A percentile compares a stretch with the other conserved stretches of the same genome.
Conservation (phyloP, 106 monocot species). For the Dioscorea alata region DNA sequence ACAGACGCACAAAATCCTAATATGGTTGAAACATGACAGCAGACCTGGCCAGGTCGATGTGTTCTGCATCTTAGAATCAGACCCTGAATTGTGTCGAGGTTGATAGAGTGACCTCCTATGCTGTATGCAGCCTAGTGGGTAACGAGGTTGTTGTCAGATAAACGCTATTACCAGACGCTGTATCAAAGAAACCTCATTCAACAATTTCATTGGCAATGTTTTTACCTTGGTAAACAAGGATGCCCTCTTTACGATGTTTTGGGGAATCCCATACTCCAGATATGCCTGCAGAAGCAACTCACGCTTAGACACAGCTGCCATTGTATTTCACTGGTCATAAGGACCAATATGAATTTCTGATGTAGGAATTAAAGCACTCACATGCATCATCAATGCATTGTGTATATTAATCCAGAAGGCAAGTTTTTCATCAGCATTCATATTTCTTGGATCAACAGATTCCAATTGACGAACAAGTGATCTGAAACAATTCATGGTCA, state of each 20-base stretch:
- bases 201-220: too few relatives aligned
- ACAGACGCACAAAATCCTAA: too few relatives aligned
- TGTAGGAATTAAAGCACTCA: slow-evolving; percentile 10
- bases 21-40: too few relatives aligned
- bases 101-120: slow-evolving; percentile 35
- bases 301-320: too few relatives aligned
- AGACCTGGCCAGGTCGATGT: slow-evolving; percentile 47
- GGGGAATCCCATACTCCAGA: slow-evolving; percentile 42
- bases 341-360: background rate
- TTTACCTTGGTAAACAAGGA: slow-evolving; percentile 36
- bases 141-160: background rate
- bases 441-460: slow-evolving; percentile 31
- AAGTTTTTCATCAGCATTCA: slow-evolving; percentile 61
- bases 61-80: slow-evolving; percentile 40
- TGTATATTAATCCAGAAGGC: slow-evolving; percentile 83
- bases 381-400: slow-evolving; percentile 77
- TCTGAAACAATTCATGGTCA: slow-evolving; percentile 16
- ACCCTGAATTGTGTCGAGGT: slow-evolving; percentile 36
- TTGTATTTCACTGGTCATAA: too few relatives aligned
- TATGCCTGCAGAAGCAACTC: slow-evolving; percentile 36
- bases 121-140: slow-evolving; percentile 22
- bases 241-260: slow-evolving; percentile 26
- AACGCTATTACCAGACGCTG: too few relatives aligned
- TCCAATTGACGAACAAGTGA: slow-evolving; percentile 35
- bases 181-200: too few relatives aligned